phyloP scores from a whole-genome alignment of 1,284 basidiomycete genomes.

The Violaceomyces palustris region DNA sequence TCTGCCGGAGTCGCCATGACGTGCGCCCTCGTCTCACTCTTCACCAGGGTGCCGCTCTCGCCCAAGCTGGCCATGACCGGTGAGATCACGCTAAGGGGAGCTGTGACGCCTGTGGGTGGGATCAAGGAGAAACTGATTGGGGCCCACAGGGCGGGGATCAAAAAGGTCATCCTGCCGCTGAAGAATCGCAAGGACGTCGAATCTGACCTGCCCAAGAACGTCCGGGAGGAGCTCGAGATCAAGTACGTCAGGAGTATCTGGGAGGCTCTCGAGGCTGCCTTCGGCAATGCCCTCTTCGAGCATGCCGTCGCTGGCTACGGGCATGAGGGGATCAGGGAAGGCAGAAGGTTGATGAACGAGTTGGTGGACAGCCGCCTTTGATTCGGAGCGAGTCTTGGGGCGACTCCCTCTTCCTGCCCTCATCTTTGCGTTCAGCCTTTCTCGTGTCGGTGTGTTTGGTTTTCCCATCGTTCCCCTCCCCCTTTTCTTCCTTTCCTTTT shows the following conservation, averaged over 20 bases:
- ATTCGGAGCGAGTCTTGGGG: too few species aligned
- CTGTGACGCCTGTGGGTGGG: conserved; percentile 49
- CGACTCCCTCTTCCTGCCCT: too few species aligned
- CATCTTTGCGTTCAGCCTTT: too few species aligned
- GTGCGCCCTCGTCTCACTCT: conserved; percentile 74
- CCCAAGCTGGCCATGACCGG: conserved; percentile 50
- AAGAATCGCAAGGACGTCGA: conserved; percentile 79
- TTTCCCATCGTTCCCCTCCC: too few species aligned
- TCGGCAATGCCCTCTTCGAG: conserved; percentile 37
- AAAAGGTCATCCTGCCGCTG: conserved; percentile 73
- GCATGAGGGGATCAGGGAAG: conserved; percentile 37
- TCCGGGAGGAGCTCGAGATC: conserved; percentile 69
- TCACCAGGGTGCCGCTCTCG: conserved; percentile 63
- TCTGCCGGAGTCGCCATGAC: conserved; percentile 77
- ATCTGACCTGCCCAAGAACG: conserved; percentile 69
- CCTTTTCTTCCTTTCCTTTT: too few species aligned
- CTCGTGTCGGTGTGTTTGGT: too few species aligned
- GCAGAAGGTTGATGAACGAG: conserved; percentile 32
- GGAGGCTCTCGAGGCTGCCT: conserved; percentile 69
- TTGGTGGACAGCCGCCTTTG: conserved; percentile 22
- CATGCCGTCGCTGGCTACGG: conserved; percentile 22
- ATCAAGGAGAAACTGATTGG: conserved; percentile 50
- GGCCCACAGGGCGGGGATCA: conserved; percentile 68
- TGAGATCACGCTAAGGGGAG: conserved; percentile 47
- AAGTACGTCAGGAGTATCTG: conserved; percentile 71